A percentile compares a stretch with the other conserved stretches of the same genome.
phyloP scores from a whole-genome alignment of 2,329 filamentous ascomycete species.

The Botrytis deweyae region DNA sequence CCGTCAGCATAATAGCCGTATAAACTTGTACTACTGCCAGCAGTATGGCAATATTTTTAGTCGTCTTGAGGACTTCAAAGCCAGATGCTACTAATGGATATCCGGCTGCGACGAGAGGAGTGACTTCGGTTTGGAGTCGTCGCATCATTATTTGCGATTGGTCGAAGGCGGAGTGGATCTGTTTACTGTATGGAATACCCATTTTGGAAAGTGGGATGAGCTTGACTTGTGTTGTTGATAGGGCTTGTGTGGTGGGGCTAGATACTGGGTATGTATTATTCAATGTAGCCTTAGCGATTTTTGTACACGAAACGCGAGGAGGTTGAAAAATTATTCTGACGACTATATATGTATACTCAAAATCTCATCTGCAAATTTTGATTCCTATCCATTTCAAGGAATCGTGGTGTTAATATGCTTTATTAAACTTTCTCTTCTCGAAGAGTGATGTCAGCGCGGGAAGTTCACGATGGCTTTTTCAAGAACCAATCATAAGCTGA shows the following conservation, averaged over 20 bases:
- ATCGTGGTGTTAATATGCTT: background rate
- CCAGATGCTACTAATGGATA: background rate
- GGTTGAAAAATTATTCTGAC: background rate
- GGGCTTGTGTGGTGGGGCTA: no score
- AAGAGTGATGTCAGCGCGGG: background rate
- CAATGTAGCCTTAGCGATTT: background rate
- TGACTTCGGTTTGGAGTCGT: background rate
- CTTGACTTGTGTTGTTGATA: background rate
- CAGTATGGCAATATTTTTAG: background rate
- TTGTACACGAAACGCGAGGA: background rate
- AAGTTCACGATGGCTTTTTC: background rate
- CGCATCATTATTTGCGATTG: slow-evolving; percentile 10
- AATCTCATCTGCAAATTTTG: background rate
- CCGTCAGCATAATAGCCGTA: background rate
- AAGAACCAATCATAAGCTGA: background rate
- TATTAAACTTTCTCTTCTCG: background rate
- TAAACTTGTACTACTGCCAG: background rate
- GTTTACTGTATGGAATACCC: slow-evolving; percentile 3
- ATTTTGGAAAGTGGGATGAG: background rate
- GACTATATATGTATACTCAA: background rate
- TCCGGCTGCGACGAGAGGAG: background rate
- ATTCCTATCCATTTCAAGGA: background rate
- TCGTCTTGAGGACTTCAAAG: background rate
- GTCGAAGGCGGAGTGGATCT: background rate
- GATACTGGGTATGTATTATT: background rate